Conservation (phyloP, 208 protist genomes). For the Leishmania tarentolae region DNA sequence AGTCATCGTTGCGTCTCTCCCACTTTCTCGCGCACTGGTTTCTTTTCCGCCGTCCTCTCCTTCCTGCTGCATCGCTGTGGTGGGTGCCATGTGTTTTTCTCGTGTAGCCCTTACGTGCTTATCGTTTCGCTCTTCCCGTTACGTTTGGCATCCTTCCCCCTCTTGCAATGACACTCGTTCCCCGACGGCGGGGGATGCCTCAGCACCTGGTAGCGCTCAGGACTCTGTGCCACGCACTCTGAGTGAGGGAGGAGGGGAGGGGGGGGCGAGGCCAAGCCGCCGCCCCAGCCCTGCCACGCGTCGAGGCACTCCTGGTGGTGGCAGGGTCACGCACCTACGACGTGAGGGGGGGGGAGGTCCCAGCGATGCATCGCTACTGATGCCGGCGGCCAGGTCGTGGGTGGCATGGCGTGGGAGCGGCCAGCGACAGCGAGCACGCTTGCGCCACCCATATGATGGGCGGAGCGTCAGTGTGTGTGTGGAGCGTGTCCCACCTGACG, state of each 20-base stretch:
- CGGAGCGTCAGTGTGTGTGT: neutral
- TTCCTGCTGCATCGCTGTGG: neutral
- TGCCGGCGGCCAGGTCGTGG: neutral
- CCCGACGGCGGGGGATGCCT: neutral
- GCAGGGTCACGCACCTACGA: neutral
- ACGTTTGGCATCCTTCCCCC: neutral
- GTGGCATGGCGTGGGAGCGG: neutral
- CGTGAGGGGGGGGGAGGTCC: neutral
- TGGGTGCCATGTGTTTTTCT: neutral
- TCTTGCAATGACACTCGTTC: neutral
- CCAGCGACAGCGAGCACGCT: neutral
- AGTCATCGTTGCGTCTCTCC: neutral
- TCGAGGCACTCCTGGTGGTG: neutral
- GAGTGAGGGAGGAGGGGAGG: neutral
- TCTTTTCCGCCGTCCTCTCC: neutral
- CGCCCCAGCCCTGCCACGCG: neutral
- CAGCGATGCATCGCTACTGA: neutral
- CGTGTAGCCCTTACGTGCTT: neutral
- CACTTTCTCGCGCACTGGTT: neutral
- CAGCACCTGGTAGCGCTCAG: neutral
- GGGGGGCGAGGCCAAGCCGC: neutral
- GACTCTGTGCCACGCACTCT: neutral
- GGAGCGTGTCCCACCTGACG: neutral
- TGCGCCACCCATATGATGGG: neutral
- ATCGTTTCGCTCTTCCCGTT: neutral